A percentile compares a stretch with the other conserved stretches of the same genome.
Evolutionary conservation across 2,329 filamentous ascomycete genomes (phyloP).

Genomic region (Penicillium sp.): DNA sequence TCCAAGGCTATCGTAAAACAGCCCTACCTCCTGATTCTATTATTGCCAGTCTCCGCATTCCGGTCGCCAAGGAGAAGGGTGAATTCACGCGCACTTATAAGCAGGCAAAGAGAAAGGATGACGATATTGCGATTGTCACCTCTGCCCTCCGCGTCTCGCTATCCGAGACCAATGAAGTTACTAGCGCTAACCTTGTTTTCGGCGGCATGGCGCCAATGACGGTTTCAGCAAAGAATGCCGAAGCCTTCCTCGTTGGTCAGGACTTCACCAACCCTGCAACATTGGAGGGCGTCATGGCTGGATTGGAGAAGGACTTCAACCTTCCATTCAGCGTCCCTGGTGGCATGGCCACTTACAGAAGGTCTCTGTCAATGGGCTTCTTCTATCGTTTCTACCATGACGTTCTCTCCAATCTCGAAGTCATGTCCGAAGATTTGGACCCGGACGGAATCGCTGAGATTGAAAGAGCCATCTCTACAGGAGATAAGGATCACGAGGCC

Average conservation of each 20-base stretch:
- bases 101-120: slow-evolving; percentile 93
- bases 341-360: slow-evolving; percentile 95
- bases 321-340: slow-evolving; percentile 86
- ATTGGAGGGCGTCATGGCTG: slow-evolving; percentile 82
- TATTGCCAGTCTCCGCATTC: slow-evolving; percentile 82
- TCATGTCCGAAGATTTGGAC: slow-evolving; percentile 56
- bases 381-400: slow-evolving; percentile 98
- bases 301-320: slow-evolving; percentile 84
- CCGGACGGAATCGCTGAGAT: slow-evolving; percentile 76
- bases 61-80: slow-evolving; percentile 65
- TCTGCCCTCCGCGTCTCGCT: slow-evolving; percentile 73
- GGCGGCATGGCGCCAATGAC: slow-evolving; percentile 94
- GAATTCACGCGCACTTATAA: slow-evolving; percentile 91
- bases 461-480: slow-evolving; percentile 74
- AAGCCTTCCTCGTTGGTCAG: slow-evolving; percentile 69
- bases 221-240: slow-evolving; percentile 75
- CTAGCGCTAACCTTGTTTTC: slow-evolving; percentile 75
- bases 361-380: slow-evolving; percentile 83
- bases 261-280: slow-evolving; percentile 75
- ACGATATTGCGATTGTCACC: slow-evolving; percentile 97
- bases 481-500: slow-evolving; percentile 70
- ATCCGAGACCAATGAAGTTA: slow-evolving; percentile 63
- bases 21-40: slow-evolving; percentile 76
- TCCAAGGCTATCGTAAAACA: slow-evolving; percentile 84
- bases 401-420: slow-evolving; percentile 57